A percentile compares a stretch with the other conserved stretches of the same genome.
These are phyloP conservation scores for Talaromyces amestolkiae DNA, from an alignment of 2,329 filamentous ascomycete genomes.

Conservation along the genomic window DNA sequence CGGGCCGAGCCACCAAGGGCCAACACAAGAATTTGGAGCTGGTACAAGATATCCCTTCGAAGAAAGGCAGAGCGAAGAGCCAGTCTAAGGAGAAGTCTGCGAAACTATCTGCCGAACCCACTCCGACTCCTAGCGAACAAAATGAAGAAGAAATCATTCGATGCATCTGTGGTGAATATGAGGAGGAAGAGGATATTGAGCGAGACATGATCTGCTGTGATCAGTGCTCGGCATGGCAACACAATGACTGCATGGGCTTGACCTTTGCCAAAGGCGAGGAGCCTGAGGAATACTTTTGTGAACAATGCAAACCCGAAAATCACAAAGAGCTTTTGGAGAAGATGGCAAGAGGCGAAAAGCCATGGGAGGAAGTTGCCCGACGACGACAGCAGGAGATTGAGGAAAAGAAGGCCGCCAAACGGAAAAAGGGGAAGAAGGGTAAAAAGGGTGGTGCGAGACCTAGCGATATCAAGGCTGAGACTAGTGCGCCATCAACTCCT, in stretches of 20 bases:
- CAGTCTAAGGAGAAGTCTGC: conserved; percentile 46
- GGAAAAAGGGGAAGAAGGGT: conserved; percentile 54
- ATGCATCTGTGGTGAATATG: conserved; percentile 86
- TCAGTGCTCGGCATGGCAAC: conserved; percentile 89
- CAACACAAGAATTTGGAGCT: conserved; percentile 87
- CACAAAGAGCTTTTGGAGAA: conserved; percentile 78
- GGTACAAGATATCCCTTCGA: conserved; percentile 57
- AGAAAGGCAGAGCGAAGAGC: conserved; percentile 48
- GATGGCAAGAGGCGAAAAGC: conserved; percentile 75
- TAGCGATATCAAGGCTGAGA: conserved; percentile 59
- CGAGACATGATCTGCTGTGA: conserved; percentile 97
- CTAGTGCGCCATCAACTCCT: conserved; percentile 22
- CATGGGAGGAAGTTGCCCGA: conserved; percentile 73
- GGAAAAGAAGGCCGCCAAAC: conserved; percentile 57
- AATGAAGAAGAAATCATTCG: conserved; percentile 74
- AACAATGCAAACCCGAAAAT: conserved; percentile 78
- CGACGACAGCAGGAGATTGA: conserved; percentile 62
- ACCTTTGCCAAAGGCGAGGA: conserved; percentile 72
- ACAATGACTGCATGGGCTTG: conserved; percentile 92
- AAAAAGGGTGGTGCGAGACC: conserved; percentile 63
- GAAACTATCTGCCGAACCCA: conserved; percentile 49
- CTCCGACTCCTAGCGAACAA: conserved; percentile 47
- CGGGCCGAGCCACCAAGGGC: conserved; percentile 92
- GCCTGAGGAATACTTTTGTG: conserved; percentile 86
- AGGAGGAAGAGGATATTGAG: conserved; percentile 79